phyloP scores from a whole-genome alignment of 257 asterid genomes.

The Salvia miltiorrhiza region DNA sequence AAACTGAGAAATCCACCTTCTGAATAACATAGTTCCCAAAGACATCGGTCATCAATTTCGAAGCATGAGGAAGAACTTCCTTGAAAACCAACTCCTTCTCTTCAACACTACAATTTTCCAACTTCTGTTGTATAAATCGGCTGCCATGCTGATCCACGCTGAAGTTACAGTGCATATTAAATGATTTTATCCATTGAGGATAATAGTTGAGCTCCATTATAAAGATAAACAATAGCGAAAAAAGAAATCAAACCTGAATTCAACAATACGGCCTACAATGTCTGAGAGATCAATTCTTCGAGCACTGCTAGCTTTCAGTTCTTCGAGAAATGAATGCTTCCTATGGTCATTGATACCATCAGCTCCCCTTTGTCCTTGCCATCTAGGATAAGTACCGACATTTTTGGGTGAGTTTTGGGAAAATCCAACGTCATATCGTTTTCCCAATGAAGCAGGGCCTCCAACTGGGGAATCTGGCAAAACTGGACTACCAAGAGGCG shows the following conservation, averaged over 20 bases:
- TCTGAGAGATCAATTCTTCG: conserved; percentile 71
- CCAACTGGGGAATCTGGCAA: conserved; percentile 68
- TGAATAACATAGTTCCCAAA: conserved; percentile 93
- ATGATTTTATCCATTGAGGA: not conserved
- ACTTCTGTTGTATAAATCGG: conserved; percentile 79
- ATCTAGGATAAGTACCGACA: conserved; percentile 48
- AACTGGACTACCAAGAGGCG: conserved; percentile 76
- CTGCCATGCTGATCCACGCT: conserved; percentile 93
- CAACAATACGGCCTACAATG: conserved; percentile 64
- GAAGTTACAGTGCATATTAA: conserved; percentile 26
- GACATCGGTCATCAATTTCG: conserved; percentile 75
- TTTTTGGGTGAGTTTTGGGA: conserved; percentile 52
- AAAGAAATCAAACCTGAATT: conserved; percentile 53
- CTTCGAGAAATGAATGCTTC: conserved; percentile 72
- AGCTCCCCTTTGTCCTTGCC: conserved; percentile 65
- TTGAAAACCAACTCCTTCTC: conserved; percentile 67
- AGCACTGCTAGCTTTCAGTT: conserved; percentile 60
- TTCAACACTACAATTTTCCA: conserved; percentile 70
- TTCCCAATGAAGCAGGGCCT: conserved; percentile 39
- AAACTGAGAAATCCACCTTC: conserved; percentile 47
- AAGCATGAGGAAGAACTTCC: conserved; percentile 79
- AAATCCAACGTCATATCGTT: conserved; percentile 50
- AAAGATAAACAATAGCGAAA: not conserved
- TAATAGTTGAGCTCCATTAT: not conserved
- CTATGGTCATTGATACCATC: conserved; percentile 50